phyloP scores from a whole-genome alignment of 2,329 filamentous ascomycete species.

The Colletotrichum tabaci region DNA sequence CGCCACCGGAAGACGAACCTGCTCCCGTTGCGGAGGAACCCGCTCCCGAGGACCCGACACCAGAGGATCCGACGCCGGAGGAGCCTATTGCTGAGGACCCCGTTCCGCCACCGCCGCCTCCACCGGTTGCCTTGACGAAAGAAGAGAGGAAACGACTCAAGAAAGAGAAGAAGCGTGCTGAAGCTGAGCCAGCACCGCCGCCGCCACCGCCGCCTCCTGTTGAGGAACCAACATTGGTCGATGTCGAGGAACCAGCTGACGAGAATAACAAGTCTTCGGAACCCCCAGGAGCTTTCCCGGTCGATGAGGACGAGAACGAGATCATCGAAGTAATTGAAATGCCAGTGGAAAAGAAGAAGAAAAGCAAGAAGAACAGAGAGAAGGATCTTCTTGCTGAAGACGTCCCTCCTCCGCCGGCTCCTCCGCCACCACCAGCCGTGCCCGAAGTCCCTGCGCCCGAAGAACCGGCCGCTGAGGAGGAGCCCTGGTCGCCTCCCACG shows the following conservation, averaged over 20 bases:
- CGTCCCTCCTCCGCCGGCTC: conserved; percentile 53
- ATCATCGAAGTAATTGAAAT: conserved; percentile 67
- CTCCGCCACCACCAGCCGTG: conserved; percentile 62
- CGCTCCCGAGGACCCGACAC: conserved; percentile 24
- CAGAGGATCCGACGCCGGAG: conserved; percentile 30
- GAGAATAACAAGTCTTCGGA: conserved; percentile 52
- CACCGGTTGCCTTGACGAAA: conserved; percentile 34
- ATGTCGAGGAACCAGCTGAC: conserved; percentile 47
- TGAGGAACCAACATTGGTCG: conserved; percentile 41
- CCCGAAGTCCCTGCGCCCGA: conserved; percentile 59
- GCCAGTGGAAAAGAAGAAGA: conserved; percentile 61
- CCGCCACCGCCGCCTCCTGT: conserved; percentile 41
- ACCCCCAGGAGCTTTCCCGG: conserved; percentile 73
- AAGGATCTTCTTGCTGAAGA: conserved; percentile 53
- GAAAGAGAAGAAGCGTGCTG: conserved; percentile 56
- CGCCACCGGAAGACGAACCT: conserved; percentile 51
- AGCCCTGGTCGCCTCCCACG: conserved; percentile 61
- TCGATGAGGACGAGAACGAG: conserved; percentile 65
- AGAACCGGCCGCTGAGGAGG: conserved; percentile 28
- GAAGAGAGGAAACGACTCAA: conserved; percentile 60
- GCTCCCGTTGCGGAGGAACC: conserved; percentile 42
- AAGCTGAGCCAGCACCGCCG: conserved; percentile 46
- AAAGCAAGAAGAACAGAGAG: conserved; percentile 58
- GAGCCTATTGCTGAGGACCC: conserved; percentile 54
- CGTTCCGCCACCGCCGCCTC: conserved; percentile 57